A percentile compares a stretch with the other conserved stretches of the same genome.
phyloP scores from a whole-genome alignment of 2,329 filamentous ascomycete species.

The Epichloe aotearoae region DNA sequence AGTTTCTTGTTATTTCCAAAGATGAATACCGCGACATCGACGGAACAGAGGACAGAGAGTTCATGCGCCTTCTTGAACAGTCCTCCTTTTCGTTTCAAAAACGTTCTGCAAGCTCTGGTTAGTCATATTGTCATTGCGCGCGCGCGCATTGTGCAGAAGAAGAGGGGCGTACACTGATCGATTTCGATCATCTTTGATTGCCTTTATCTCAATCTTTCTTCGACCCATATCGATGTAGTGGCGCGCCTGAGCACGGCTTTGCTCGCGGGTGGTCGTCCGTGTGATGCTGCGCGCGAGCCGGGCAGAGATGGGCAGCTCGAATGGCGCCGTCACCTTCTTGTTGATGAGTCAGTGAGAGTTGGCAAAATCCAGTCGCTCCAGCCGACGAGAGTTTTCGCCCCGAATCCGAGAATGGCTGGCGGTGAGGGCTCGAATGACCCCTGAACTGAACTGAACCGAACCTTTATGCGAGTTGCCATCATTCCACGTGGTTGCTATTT shows the following conservation, averaged over 20 bases:
- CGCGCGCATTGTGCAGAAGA: neutral
- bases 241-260: slow-evolving; percentile 5
- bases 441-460: too few relatives aligned
- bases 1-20: slow-evolving; percentile 99
- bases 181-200: slow-evolving; percentile 96
- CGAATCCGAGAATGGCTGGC: too few relatives aligned
- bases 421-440: too few relatives aligned
- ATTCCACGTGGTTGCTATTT: too few relatives aligned
- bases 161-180: slow-evolving; percentile 71
- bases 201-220: slow-evolving; percentile 99
- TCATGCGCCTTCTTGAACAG: slow-evolving; percentile 99
- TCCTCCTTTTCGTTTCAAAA: slow-evolving; percentile 95
- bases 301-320: neutral
- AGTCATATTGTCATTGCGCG: neutral
- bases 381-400: too few relatives aligned
- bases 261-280: slow-evolving; percentile 5
- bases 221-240: slow-evolving; percentile 57
- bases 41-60: slow-evolving; percentile 91
- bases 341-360: too few relatives aligned
- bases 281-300: neutral
- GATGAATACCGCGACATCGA: slow-evolving; percentile 97
- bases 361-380: too few relatives aligned
- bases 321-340: too few relatives aligned
- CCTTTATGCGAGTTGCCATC: too few relatives aligned
- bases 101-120: slow-evolving; percentile 49